Conservation (phyloP, 768 basidiomycete genomes). For the Lentinula boryana region DNA sequence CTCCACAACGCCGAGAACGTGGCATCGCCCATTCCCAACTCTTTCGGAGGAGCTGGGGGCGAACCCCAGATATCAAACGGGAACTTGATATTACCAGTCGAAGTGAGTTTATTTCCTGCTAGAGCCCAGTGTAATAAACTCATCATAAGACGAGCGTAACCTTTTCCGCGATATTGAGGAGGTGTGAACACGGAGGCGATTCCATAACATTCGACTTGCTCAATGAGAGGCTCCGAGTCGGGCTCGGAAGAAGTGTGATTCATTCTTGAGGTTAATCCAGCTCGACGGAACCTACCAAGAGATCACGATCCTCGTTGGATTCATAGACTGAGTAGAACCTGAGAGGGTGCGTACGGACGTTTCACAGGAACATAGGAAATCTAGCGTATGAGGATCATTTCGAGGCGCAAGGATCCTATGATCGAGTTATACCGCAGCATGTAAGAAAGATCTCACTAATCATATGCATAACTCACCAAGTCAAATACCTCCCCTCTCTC, state of each 20-base stretch:
- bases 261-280: conserved; percentile 19
- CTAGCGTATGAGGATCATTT: conserved; percentile 39
- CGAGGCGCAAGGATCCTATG: conserved; percentile 54
- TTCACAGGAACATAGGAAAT: conserved; percentile 57
- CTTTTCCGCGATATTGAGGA: conserved; percentile 38
- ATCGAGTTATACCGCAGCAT: no score
- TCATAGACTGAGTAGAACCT: no score
- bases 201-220: conserved; percentile 39
- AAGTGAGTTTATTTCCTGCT: conserved; percentile 22
- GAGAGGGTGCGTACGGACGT: conserved; percentile 34
- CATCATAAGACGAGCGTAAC: conserved; percentile 63
- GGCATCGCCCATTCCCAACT: conserved; percentile 27
- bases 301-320: neutral
- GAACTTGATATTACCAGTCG: conserved; percentile 14
- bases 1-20: conserved; percentile 47
- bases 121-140: conserved; percentile 53
- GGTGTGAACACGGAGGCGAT: conserved; percentile 57
- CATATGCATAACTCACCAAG: conserved; percentile 42
- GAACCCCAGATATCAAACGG: conserved; percentile 39
- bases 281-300: conserved; percentile 22
- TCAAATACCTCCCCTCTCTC: conserved; percentile 36
- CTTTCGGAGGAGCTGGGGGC: conserved; percentile 28
- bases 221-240: neutral
- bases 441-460: neutral
- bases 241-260: neutral